These are phyloP conservation scores for Coffea humblotiana DNA, from an alignment of 305 asterid species.

Conservation along the genomic window DNA sequence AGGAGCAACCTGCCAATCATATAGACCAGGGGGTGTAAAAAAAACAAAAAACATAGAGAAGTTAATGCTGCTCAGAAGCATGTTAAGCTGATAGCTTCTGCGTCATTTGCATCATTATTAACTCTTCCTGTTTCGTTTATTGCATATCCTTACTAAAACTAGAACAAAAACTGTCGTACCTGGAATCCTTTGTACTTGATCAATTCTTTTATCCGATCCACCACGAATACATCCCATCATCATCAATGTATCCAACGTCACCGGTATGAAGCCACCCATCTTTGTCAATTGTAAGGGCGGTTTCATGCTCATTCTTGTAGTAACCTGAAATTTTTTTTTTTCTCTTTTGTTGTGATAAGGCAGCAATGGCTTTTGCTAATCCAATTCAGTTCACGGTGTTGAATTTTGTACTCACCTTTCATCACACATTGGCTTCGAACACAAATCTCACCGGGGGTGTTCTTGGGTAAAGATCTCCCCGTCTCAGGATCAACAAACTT, in stretches of 20 bases:
- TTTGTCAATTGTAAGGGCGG: slow-evolving; percentile 61
- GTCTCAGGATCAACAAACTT: slow-evolving; percentile 77
- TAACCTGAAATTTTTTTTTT: slow-evolving; percentile 44
- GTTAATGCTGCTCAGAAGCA: no score
- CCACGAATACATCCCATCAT: slow-evolving; percentile 83
- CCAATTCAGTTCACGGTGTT: not conserved
- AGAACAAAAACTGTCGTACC: slow-evolving; percentile 31
- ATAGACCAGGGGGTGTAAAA: not conserved
- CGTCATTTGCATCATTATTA: not conserved
- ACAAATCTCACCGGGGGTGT: slow-evolving; percentile 78
- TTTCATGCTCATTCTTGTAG: slow-evolving; percentile 78
- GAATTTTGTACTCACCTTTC: slow-evolving; percentile 46
- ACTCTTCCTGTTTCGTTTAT: not conserved
- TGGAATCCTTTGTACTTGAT: slow-evolving; percentile 96
- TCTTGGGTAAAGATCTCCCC: slow-evolving; percentile 57
- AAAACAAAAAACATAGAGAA: not conserved
- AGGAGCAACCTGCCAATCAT: slow-evolving; percentile 70
- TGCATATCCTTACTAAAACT: no score
- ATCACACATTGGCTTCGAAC: slow-evolving; percentile 89
- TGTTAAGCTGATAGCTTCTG: no score
- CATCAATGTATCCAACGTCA: slow-evolving; percentile 89
- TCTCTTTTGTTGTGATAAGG: not conserved
- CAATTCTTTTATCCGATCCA: slow-evolving; percentile 86
- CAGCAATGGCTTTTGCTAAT: not conserved
- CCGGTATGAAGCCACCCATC: slow-evolving; percentile 97